phyloP scores from a whole-genome alignment of 2,329 filamentous ascomycete genomes.

The Trichothecium roseum region DNA sequence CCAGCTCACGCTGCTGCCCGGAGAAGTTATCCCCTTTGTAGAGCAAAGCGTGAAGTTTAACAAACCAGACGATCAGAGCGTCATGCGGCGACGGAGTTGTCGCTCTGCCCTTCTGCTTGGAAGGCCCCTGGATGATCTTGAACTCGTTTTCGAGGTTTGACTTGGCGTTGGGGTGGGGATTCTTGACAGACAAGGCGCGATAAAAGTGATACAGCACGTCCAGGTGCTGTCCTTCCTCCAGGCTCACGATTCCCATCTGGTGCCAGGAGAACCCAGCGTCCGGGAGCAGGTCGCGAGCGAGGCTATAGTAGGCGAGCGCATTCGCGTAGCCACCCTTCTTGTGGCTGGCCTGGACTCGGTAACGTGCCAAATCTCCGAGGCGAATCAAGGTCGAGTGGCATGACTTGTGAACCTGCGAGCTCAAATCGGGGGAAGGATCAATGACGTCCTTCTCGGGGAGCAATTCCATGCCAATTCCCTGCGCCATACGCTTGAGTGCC shows the following conservation, averaged over 20 bases:
- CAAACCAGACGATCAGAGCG: slow-evolving; percentile 69
- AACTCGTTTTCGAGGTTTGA: slow-evolving; percentile 76
- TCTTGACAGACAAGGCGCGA: slow-evolving; percentile 63
- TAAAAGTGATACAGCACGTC: slow-evolving; percentile 85
- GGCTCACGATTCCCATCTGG: slow-evolving; percentile 78
- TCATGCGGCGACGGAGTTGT: slow-evolving; percentile 39
- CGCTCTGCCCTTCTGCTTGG: slow-evolving; percentile 6
- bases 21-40: slow-evolving; percentile 64
- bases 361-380: slow-evolving; percentile 82
- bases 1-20: slow-evolving; percentile 66
- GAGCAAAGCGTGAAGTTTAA: slow-evolving; percentile 75
- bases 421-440: slow-evolving; percentile 37
- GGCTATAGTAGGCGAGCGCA: slow-evolving; percentile 72
- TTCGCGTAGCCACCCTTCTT: slow-evolving; percentile 69
- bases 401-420: slow-evolving; percentile 54
- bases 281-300: slow-evolving; percentile 72
- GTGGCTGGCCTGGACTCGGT: slow-evolving; percentile 63
- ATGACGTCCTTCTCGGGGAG: slow-evolving; percentile 32
- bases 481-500: slow-evolving; percentile 33
- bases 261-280: slow-evolving; percentile 76
- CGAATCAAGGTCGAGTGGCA: slow-evolving; percentile 78
- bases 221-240: slow-evolving; percentile 69
- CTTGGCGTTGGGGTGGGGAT: slow-evolving; percentile 64
- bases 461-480: slow-evolving; percentile 29
- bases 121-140: slow-evolving; percentile 27